Base-by-base conservation (phyloP, 805 yeast genomes). In the Monosporozyma aquatica region DNA sequence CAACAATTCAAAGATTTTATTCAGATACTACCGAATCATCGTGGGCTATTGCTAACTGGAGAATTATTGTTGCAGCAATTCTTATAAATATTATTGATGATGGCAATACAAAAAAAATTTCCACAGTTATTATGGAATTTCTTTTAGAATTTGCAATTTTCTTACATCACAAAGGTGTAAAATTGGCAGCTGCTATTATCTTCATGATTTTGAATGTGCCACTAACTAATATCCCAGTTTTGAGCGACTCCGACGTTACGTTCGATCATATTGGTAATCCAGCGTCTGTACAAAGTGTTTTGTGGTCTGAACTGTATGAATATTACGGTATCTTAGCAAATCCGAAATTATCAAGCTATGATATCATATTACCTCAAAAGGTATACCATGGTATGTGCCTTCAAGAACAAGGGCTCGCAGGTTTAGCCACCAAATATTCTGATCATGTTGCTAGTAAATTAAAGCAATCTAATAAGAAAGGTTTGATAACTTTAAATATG, bases 271-370 rank as follows among this genome's bases (percentile, higher is more conserved):
- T 76, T 15, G 75, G 75, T 2, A 62, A 45, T n/a, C 47, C 56
- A 14, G 45, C 45, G 29, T 53, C 74, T 23, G 49, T 68, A 25
- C 78, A 75, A 40, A 58, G 75, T 18, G 54, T 72, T 29, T 56
- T 80, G 22, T 70, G 82, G 55, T 76, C 82, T 5, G 95, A 86
- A 56, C 60, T 83, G 5, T 84, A 80, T 55, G 95, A 86, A 58
- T 80, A 67, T 52, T 56, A 68, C 6, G 20, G 20, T 9, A 57
- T 70, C 29, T 53, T 57, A 13, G 54, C 66, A 2, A 65, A 63
- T 35, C 40, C 58, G 4, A 55, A 62, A 36, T 56, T 67, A 3
- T 61, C 47, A 24, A 56, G 54, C 9, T 68, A 70, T 37, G 71
- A 79, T 0, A 83, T 78, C 47, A 61, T 83, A 51, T 54, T 82